Evolutionary conservation across 2,329 filamentous ascomycete species (phyloP), one percentile per base, ranked within the genome.

Genomic region (Hymenoscyphus fraxineus): DNA sequence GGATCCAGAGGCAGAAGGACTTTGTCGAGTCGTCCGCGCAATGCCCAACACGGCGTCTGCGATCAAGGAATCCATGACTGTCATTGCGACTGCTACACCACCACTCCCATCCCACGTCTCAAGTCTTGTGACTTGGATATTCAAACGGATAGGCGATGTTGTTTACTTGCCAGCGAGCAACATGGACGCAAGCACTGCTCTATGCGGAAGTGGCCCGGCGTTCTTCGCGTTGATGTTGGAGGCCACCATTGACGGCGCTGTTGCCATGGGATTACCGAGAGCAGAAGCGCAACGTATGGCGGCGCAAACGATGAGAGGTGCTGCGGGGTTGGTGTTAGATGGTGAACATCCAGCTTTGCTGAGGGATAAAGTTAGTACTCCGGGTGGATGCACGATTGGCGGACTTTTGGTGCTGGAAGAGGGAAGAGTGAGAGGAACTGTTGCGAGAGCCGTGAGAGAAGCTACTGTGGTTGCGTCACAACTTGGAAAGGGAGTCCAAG

Each of bases 1-100:
- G 63, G 80, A 80, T 63, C 80, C 63, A 64, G 57, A 65, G 12
- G 51, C 63, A 10, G 55, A 66, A 10, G 64, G 64, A 31, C 58
- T 61, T 22, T 90, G 85, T 76, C 81, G 84, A 54, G 82, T 95
- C 56, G 88, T 96, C 4, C 83, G 92, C 39, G 91, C 89, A 62
- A 92, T 96, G 85, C 92, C 92, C 70, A 96, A 96, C 79, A 93
- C 90, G 0, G 91, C 92, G 12, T 88, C 88, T 32, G 83, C 91
- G 59, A 89, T 96, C 64, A 80, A 91, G 58, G 88, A 96, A 77
- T 88, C 85, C 70, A 95, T 95, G 90, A 94, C 89, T 3, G 87
- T 95, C 62, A 89, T 96, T 69, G 87, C 86, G 58, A 86, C 83
- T 57, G 81, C 83, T 6, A 80, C 79, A 9, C 85, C 87, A 9